Evolutionary conservation across 164 flowering plant genomes (phyloP).

Genomic region (Echeveria elegans): DNA sequence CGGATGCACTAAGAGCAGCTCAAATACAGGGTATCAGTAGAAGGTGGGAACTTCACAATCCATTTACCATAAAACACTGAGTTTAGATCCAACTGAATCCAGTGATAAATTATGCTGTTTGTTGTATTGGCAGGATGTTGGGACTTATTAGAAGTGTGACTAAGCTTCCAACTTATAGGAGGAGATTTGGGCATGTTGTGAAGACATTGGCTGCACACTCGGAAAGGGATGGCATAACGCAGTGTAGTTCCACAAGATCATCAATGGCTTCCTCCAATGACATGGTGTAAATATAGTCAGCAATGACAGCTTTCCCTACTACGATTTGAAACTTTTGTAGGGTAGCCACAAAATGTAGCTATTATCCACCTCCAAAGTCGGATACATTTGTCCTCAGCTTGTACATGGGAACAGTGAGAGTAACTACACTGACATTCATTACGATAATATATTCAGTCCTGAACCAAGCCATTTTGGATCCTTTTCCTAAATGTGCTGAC

Average conservation of each 20-base stretch:
- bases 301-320: too few species aligned
- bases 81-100: background rate
- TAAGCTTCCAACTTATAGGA: conserved; percentile 77
- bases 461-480: too few species aligned
- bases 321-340: background rate
- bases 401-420: background rate
- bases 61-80: too few species aligned
- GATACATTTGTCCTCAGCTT: background rate
- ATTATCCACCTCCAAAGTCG: too few species aligned
- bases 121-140: conserved; percentile 43
- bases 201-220: conserved; percentile 36
- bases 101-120: too few species aligned
- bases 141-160: conserved; percentile 62
- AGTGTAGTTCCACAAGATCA: conserved; percentile 19
- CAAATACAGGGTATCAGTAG: conserved; percentile 84
- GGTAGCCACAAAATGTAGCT: background rate
- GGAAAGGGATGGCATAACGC: conserved; percentile 20
- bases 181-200: conserved; percentile 53
- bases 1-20: conserved; percentile 67
- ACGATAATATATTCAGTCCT: too few species aligned
- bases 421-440: too few species aligned
- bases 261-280: conserved; percentile 8
- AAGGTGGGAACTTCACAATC: conserved; percentile 57
- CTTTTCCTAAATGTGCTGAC: too few species aligned
- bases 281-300: background rate